A percentile compares a stretch with the other conserved stretches of the same genome.
These are phyloP conservation scores for Coelastrella sp. DNA, from an alignment of 139 green algal genomes.

Conservation along the genomic window DNA sequence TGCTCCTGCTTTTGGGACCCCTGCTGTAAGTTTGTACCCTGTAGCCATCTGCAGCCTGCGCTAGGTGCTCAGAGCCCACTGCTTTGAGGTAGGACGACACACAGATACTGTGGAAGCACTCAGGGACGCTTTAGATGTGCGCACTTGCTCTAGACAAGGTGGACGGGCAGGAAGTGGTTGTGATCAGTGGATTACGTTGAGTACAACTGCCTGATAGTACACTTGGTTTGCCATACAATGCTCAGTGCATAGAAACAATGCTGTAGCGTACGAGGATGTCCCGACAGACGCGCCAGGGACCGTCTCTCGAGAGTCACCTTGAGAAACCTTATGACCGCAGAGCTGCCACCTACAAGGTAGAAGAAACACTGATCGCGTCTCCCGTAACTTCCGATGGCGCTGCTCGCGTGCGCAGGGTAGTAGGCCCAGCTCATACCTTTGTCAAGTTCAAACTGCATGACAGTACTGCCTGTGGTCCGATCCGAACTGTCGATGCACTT, in stretches of 20 bases:
- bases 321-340: background rate
- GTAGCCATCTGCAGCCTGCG: slow-evolving; percentile 15
- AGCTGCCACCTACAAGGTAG: no score
- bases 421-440: no score
- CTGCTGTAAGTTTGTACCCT: slow-evolving; percentile 21
- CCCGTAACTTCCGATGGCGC: no score
- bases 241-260: background rate
- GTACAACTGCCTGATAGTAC: background rate
- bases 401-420: no score
- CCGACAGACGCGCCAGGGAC: background rate
- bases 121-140: background rate
- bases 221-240: no score
- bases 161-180: background rate
- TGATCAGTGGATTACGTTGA: background rate
- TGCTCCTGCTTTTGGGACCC: slow-evolving; percentile 42
- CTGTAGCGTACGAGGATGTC: background rate
- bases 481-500: no score
- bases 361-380: no score
- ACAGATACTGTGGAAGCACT: no score
- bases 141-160: background rate
- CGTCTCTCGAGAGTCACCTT: background rate
- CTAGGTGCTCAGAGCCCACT: no score
- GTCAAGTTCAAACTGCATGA: no score
- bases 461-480: no score
- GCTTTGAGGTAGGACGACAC: no score